Percentiles rank a stretch among this genome's conserved stretches.
phyloP scores from a whole-genome alignment of 768 basidiomycete genomes.

The Leccinum pellstonianum region DNA sequence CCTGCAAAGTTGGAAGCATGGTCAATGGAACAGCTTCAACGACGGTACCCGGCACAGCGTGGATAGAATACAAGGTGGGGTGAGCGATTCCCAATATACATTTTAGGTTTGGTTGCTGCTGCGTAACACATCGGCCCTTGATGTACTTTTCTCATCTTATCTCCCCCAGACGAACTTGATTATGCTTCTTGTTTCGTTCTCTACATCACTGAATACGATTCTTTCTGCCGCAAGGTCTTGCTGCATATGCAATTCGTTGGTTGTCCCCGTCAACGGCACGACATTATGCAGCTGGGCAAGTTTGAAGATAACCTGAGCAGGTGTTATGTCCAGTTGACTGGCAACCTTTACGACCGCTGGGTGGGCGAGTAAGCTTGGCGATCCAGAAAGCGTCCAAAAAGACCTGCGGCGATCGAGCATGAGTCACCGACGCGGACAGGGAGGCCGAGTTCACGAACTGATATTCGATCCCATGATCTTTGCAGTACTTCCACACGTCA shows the following conservation, averaged over 20 bases:
- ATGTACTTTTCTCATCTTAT: neutral
- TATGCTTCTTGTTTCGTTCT: slow-evolving; percentile 24
- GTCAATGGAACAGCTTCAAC: slow-evolving; percentile 28
- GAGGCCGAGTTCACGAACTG: slow-evolving; percentile 46
- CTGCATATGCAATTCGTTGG: slow-evolving; percentile 61
- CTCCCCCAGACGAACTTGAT: slow-evolving; percentile 32
- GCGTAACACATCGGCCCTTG: slow-evolving; percentile 2
- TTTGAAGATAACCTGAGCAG: slow-evolving; percentile 66
- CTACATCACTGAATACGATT: slow-evolving; percentile 34
- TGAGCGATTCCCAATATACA: neutral
- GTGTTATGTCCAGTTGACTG: slow-evolving; percentile 47
- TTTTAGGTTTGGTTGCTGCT: neutral
- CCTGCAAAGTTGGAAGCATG: slow-evolving; percentile 12
- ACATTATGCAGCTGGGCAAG: slow-evolving; percentile 66
- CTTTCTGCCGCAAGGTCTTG: slow-evolving; percentile 54
- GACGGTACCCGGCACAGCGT: slow-evolving; percentile 16
- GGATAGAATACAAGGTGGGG: neutral
- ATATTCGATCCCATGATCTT: slow-evolving; percentile 61
- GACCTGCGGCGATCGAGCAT: slow-evolving; percentile 45
- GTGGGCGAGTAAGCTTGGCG: slow-evolving; percentile 57
- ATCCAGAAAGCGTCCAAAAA: slow-evolving; percentile 87
- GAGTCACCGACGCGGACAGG: neutral
- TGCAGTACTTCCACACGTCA: slow-evolving; percentile 63
- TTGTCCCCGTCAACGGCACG: slow-evolving; percentile 76
- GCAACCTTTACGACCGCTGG: slow-evolving; percentile 47